A percentile compares a stretch with the other conserved stretches of the same genome.
Evolutionary conservation across 768 basidiomycete genomes (phyloP).

Genomic region (Asterophora lycoperdoides): DNA sequence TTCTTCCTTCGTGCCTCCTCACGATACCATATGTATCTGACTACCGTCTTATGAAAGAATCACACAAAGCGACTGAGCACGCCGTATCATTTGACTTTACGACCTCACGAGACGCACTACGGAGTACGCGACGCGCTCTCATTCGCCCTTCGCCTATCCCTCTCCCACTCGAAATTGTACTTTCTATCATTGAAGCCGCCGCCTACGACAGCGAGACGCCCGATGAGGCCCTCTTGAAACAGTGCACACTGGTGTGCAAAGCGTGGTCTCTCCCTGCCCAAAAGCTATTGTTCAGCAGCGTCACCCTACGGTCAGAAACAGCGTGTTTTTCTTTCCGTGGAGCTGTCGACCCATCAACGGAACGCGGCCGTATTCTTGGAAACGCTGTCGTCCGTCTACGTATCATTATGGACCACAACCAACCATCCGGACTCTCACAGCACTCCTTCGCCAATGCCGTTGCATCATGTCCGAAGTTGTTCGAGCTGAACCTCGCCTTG

Average conservation of each 20-base stretch:
- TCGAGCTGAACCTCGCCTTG: constrained; percentile 50
- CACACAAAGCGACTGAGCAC: constrained; percentile 30
- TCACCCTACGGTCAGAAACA: constrained; percentile 48
- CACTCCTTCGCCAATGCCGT: constrained; percentile 57
- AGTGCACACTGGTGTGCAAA: constrained; percentile 61
- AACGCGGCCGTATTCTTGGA: constrained; percentile 46
- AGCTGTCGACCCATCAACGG: constrained; percentile 45
- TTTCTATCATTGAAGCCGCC: constrained; percentile 58
- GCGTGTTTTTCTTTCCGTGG: constrained; percentile 51
- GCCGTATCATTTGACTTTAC: constrained; percentile 38
- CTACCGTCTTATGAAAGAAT: constrained; percentile 19
- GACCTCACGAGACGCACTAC: constrained; percentile 20
- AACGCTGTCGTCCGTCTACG: constrained; percentile 51
- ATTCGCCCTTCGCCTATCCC: constrained; percentile 21
- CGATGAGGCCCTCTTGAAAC: constrained; percentile 40
- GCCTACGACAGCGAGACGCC: constrained; percentile 33
- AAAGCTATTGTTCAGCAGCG: constrained; percentile 56
- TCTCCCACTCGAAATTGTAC: constrained; percentile 61
- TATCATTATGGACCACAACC: constrained; percentile 62
- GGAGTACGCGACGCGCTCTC: constrained; percentile 15
- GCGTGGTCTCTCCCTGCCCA: constrained; percentile 65
- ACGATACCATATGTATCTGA: constrained; percentile 16
- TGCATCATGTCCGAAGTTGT: constrained; percentile 54
- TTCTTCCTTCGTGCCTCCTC: constrained; percentile 23
- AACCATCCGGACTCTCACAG: constrained; percentile 54